phyloP scores from a whole-genome alignment of 2,329 filamentous ascomycete genomes.

The Fusarium xylarioides region DNA sequence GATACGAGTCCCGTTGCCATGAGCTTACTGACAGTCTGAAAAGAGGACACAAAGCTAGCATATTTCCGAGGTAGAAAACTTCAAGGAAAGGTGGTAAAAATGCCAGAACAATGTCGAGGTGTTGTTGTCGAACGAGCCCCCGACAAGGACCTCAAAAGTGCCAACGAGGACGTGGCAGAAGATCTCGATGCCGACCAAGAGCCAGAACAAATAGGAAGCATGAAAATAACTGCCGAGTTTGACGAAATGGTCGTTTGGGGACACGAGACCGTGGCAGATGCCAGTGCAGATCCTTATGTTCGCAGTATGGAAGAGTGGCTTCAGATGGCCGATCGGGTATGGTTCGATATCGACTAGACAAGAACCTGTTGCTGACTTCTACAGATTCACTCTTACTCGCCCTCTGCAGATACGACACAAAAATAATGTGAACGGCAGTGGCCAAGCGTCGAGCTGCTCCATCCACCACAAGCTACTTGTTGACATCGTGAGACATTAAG shows the following conservation, averaged over 20 bases:
- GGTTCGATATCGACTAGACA: conserved; percentile 27
- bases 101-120: conserved; percentile 79
- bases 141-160: conserved; percentile 47
- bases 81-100: conserved; percentile 68
- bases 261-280: conserved; percentile 74
- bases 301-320: conserved; percentile 85
- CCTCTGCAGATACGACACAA: background rate
- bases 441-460: background rate
- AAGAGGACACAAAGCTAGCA: conserved; percentile 63
- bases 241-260: conserved; percentile 84
- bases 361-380: conserved; percentile 3
- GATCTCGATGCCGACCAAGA: conserved; percentile 55
- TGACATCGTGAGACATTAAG: background rate
- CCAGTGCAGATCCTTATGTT: conserved; percentile 72
- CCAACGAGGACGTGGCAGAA: conserved; percentile 51
- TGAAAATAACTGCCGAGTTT: conserved; percentile 75
- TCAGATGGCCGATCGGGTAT: conserved; percentile 72
- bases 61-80: conserved; percentile 86
- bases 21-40: background rate
- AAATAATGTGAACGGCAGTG: background rate
- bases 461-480: background rate
- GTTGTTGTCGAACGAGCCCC: conserved; percentile 60
- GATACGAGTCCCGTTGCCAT: background rate
- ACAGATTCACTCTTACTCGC: conserved; percentile 39
- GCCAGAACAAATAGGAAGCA: conserved; percentile 54